phyloP scores from a whole-genome alignment of 352 stramenopile genomes.

The Globisporangium acanthophoron region DNA sequence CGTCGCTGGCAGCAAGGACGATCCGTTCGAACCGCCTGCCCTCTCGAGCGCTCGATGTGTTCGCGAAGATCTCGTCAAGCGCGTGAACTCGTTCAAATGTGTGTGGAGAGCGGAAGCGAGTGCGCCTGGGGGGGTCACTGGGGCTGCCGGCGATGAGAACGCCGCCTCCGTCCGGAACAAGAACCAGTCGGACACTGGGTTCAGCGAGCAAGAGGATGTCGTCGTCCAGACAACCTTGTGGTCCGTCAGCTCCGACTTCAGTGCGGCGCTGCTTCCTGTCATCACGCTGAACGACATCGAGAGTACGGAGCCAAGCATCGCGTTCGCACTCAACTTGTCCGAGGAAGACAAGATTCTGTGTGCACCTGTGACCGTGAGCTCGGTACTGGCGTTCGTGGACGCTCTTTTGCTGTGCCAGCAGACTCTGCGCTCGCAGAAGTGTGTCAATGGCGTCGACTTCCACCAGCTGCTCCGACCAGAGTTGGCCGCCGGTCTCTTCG shows the following conservation, averaged over 20 bases:
- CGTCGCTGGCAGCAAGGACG: slow-evolving; percentile 72
- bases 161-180: slow-evolving; percentile 14
- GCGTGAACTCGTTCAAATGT: slow-evolving; percentile 51
- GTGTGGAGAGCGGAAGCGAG: slow-evolving; percentile 49
- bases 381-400: slow-evolving; percentile 62
- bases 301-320: slow-evolving; percentile 22
- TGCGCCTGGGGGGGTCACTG: slow-evolving; percentile 2
- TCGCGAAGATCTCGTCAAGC: slow-evolving; percentile 71
- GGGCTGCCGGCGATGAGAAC: slow-evolving; percentile 10
- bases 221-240: slow-evolving; percentile 68
- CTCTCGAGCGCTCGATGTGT: slow-evolving; percentile 54
- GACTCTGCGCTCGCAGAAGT: slow-evolving; percentile 5
- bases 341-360: slow-evolving; percentile 77
- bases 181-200: slow-evolving; percentile 29
- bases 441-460: not conserved
- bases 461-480: slow-evolving; percentile 40
- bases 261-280: slow-evolving; percentile 49
- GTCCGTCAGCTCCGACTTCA: slow-evolving; percentile 61
- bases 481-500: slow-evolving; percentile 59
- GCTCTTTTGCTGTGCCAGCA: slow-evolving; percentile 8
- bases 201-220: slow-evolving; percentile 35
- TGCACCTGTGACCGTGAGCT: slow-evolving; percentile 47
- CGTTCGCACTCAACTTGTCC: slow-evolving; percentile 56
- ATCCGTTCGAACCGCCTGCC: slow-evolving; percentile 66
- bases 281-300: slow-evolving; percentile 51